Conservation (phyloP, 768 basidiomycete species). For the Pleurotus pulmonarius region DNA sequence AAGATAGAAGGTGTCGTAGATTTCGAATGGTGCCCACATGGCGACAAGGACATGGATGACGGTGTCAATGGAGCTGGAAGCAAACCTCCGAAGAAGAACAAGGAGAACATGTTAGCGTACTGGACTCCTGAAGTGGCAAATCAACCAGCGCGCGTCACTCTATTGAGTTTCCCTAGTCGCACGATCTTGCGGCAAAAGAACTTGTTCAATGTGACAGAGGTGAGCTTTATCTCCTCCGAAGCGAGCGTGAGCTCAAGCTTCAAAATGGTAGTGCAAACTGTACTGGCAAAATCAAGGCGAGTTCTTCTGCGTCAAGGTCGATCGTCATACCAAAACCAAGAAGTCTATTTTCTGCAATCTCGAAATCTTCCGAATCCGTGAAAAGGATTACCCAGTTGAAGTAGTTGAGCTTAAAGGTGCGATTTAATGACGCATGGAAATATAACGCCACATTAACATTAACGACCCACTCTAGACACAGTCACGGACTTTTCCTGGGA, state of each 20-base stretch:
- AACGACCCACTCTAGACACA: slow-evolving; percentile 51
- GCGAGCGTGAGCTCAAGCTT: slow-evolving; percentile 5
- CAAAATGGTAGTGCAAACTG: slow-evolving; percentile 76
- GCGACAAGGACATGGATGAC: slow-evolving; percentile 79
- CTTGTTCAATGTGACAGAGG: slow-evolving; percentile 96
- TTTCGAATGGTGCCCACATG: slow-evolving; percentile 97
- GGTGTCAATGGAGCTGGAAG: slow-evolving; percentile 27
- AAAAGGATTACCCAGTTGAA: slow-evolving; percentile 97
- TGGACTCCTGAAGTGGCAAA: slow-evolving; percentile 98
- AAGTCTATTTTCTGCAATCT: slow-evolving; percentile 98
- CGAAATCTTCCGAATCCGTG: slow-evolving; percentile 95
- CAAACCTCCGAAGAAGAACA: slow-evolving; percentile 56
- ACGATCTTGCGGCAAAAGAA: slow-evolving; percentile 89
- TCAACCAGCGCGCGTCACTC: slow-evolving; percentile 95
- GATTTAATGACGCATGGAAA: slow-evolving; percentile 1
- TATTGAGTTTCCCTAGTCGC: slow-evolving; percentile 85
- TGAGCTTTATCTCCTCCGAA: slow-evolving; percentile 31
- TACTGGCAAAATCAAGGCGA: slow-evolving; percentile 99
- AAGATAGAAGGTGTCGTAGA: slow-evolving; percentile 97
- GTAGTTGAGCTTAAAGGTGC: slow-evolving; percentile 95
- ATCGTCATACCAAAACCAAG: slow-evolving; percentile 97
- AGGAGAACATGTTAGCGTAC: slow-evolving; percentile 93
- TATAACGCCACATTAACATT: slow-evolving; percentile 8
- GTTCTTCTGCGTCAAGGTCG: slow-evolving; percentile 98
- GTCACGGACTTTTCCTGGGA: slow-evolving; percentile 99